Evolutionary conservation across 306 rosid species (phyloP).

Genomic region (Potentilla sterilis): DNA sequence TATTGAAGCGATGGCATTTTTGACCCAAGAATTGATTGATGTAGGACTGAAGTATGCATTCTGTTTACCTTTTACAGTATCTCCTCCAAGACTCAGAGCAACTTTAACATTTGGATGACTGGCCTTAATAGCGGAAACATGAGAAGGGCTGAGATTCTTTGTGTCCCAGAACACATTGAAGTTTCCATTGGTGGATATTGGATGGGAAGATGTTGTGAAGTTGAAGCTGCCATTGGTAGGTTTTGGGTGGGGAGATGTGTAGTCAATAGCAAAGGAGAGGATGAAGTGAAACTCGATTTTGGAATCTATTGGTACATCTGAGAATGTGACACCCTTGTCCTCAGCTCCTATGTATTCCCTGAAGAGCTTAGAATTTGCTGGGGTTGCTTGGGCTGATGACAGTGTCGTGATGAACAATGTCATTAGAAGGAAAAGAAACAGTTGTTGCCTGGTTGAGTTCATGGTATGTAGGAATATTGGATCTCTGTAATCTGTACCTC

Average conservation of each 20-base stretch:
- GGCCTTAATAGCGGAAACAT: slow-evolving; percentile 28
- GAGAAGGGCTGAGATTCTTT: slow-evolving; percentile 26
- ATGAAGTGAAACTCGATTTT: slow-evolving; percentile 25
- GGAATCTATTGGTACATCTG: slow-evolving; percentile 25
- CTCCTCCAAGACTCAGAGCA: slow-evolving; percentile 39
- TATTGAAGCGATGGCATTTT: slow-evolving; percentile 25
- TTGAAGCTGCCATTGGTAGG: slow-evolving; percentile 29
- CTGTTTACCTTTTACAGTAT: not conserved
- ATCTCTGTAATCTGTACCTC: not conserved
- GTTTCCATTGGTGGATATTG: slow-evolving; percentile 31
- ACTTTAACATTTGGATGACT: slow-evolving; percentile 30
- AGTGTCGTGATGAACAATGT: not conserved
- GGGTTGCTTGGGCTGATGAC: slow-evolving; percentile 19
- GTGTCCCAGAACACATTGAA: slow-evolving; percentile 34
- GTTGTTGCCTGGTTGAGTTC: slow-evolving; percentile 4
- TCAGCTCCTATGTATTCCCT: slow-evolving; percentile 40
- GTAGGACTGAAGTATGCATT: slow-evolving; percentile 21
- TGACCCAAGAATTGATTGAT: slow-evolving; percentile 29
- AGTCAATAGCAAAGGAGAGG: slow-evolving; percentile 35
- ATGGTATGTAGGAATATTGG: slow-evolving; percentile 1
- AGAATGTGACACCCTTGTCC: slow-evolving; percentile 6
- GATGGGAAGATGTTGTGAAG: slow-evolving; percentile 18
- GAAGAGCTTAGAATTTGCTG: slow-evolving; percentile 19
- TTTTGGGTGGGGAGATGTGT: not conserved
- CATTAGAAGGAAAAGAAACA: slow-evolving; percentile 12